A percentile compares a stretch with the other conserved stretches of the same genome.
These are phyloP conservation scores for Solanum medicagineum DNA, from an alignment of 257 asterid genomes.

Conservation along the genomic window DNA sequence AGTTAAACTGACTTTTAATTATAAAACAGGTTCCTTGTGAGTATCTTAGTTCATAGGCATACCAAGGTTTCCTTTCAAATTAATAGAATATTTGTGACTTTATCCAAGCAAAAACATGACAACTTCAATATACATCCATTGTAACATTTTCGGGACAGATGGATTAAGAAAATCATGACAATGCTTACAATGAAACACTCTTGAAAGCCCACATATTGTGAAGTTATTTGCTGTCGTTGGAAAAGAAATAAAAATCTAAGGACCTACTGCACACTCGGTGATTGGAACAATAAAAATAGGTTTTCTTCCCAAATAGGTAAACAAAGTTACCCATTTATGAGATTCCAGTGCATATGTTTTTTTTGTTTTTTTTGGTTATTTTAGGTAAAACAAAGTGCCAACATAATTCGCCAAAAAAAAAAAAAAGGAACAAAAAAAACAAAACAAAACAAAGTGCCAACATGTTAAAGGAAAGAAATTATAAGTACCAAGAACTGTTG, in stretches of 20 bases:
- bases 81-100: not conserved
- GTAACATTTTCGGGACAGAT: not conserved
- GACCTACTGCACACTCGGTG: not conserved
- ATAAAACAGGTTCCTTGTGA: not conserved
- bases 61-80: not conserved
- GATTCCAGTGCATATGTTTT: not conserved
- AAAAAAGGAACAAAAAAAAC: not conserved
- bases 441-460: not conserved
- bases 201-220: not conserved
- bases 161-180: not conserved
- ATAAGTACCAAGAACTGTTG: not conserved
- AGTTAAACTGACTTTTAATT: not conserved
- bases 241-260: not conserved
- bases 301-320: not conserved
- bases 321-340: not conserved
- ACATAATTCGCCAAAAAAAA: not conserved
- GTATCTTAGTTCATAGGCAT: not conserved
- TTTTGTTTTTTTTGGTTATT: not conserved
- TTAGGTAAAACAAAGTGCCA: not conserved
- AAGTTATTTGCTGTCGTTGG: not conserved
- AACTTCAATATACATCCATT: not conserved
- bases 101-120: not conserved
- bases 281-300: not conserved
- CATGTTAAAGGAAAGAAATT: not conserved
- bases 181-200: not conserved